phyloP scores from a whole-genome alignment of 176 grass and related monocot species.

The Lolium perenne region DNA sequence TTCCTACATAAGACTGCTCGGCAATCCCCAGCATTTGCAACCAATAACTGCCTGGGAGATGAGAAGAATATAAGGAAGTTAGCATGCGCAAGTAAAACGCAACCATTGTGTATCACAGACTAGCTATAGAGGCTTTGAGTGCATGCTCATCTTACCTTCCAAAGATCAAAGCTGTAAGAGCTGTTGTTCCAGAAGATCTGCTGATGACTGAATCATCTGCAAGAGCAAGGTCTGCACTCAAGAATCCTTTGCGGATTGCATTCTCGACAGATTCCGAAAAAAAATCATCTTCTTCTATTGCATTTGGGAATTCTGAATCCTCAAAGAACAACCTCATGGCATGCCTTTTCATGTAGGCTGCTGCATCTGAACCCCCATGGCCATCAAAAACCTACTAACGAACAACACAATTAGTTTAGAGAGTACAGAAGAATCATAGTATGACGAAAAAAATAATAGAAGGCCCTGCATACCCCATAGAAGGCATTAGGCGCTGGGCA shows the following conservation, averaged over 20 bases:
- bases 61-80: background rate
- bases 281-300: slow-evolving; percentile 50
- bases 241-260: slow-evolving; percentile 59
- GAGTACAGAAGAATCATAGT: slow-evolving; percentile 13
- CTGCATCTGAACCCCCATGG: slow-evolving; percentile 87
- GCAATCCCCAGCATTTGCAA: slow-evolving; percentile 90
- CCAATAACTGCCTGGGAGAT: slow-evolving; percentile 66
- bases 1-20: slow-evolving; percentile 85
- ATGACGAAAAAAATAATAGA: background rate
- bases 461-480: slow-evolving; percentile 64
- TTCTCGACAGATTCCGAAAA: slow-evolving; percentile 64
- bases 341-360: slow-evolving; percentile 82
- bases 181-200: slow-evolving; percentile 84
- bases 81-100: background rate
- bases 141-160: slow-evolving; percentile 54
- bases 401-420: slow-evolving; percentile 18
- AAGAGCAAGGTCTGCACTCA: slow-evolving; percentile 75
- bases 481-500: slow-evolving; percentile 76
- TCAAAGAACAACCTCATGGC: slow-evolving; percentile 76
- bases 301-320: slow-evolving; percentile 64
- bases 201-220: slow-evolving; percentile 61
- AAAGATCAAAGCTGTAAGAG: slow-evolving; percentile 74
- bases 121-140: background rate
- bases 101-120: background rate
- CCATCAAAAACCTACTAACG: slow-evolving; percentile 82